Conservation (phyloP, 768 basidiomycete genomes). For the Rhodosporidiobolus odoratus region DNA sequence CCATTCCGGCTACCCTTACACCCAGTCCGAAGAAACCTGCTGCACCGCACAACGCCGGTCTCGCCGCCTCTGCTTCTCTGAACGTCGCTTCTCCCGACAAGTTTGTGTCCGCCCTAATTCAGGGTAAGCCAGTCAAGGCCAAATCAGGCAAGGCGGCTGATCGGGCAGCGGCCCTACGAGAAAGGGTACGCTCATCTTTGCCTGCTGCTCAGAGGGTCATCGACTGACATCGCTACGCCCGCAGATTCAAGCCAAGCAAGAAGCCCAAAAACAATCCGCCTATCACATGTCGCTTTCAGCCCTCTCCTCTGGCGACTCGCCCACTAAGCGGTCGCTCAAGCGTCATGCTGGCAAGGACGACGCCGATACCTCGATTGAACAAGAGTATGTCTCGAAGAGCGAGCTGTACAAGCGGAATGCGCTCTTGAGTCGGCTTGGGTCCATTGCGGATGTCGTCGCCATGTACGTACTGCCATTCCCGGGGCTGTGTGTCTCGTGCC, state of each 20-base stretch:
- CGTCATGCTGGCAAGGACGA: constrained; percentile 1
- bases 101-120: constrained; percentile 17
- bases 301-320: constrained; percentile 26
- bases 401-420: constrained; percentile 29
- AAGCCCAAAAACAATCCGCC: constrained; percentile 16
- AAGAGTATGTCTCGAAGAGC: neutral
- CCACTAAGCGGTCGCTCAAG: constrained; percentile 32
- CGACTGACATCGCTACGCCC: neutral
- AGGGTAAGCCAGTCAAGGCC: constrained; percentile 15
- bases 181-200: constrained; percentile 9
- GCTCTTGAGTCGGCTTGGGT: constrained; percentile 34
- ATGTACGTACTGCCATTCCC: constrained; percentile 13
- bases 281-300: constrained; percentile 26
- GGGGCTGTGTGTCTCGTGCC: too few relatives aligned
- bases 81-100: constrained; percentile 22
- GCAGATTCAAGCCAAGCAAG: constrained; percentile 37
- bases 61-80: neutral
- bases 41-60: neutral
- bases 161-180: constrained; percentile 10
- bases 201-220: neutral
- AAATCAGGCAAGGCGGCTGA: constrained; percentile 10
- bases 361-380: neutral
- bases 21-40: constrained; percentile 17
- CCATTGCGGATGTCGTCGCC: constrained; percentile 36
- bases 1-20: constrained; percentile 21